Evolutionary conservation across 148 eudicot genomes (phyloP), one percentile per base, ranked within the genome.

Genomic region (Cornus suecica): DNA sequence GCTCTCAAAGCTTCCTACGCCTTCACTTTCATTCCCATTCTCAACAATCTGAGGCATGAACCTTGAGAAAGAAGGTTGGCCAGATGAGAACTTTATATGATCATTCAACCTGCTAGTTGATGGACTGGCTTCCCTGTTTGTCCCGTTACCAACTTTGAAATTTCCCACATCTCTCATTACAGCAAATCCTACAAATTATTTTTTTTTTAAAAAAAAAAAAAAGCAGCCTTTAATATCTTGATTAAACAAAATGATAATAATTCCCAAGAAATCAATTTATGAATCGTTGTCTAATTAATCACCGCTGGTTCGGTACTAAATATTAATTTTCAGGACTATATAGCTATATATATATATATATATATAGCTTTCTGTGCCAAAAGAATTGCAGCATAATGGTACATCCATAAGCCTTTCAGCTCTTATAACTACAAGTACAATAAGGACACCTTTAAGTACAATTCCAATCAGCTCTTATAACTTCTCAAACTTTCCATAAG

Each of bases 1-100:
- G 25, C 74, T 76, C 34, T 74, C 81, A 7, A 68, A 74, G 68
- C 71, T 66, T 41, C 72, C 29, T 30, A 52, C 31, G 37, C 51
- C 70, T 4, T 16, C 27, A 67, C 64, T 82, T 37, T 82, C 84
- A 23, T 82, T 80, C 32, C 56, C 71, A 48, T 76, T 82, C 74
- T 85, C 90, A 63, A 86, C 58, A 66, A 80, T 85, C 67, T 69
- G 80, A 52, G 90, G 86, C 88, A 85, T 70, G 78, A 80, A 79
- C 64, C 79, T 79, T 0, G 84, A 70, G 66, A 61, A 54, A 63
- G 87, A 79, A 71, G 86, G 60, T 8, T 61, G 51, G 28, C 69
- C 74, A 11, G 84, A 66, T 51, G 90, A 66, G 78, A 80, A 87
- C 64, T 76, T 80, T 31, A 81, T 58, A 54, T 78, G 78, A 66